phyloP scores from a whole-genome alignment of 1,284 basidiomycete genomes.

The Phenoliferia sp. region DNA sequence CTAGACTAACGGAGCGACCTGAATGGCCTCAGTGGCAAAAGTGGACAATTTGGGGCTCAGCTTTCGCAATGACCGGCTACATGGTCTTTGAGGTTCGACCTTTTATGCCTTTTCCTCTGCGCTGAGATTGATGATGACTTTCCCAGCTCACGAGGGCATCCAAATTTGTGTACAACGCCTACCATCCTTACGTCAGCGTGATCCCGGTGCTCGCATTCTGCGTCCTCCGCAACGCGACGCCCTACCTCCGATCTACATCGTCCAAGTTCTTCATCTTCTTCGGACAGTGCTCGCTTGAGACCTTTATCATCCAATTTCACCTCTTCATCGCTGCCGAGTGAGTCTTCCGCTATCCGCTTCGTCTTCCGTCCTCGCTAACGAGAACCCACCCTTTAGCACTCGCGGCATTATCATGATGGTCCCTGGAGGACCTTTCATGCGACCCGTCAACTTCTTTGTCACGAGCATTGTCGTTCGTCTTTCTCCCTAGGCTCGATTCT shows the following conservation, averaged over 20 bases:
- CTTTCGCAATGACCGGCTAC: constrained; percentile 63
- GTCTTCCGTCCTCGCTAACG: background rate
- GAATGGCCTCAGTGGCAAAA: constrained; percentile 58
- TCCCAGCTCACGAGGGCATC: constrained; percentile 54
- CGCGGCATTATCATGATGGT: constrained; percentile 75
- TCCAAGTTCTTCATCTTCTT: constrained; percentile 70
- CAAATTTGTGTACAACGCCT: constrained; percentile 78
- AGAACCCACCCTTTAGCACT: constrained; percentile 44
- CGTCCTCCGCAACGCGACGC: constrained; percentile 67
- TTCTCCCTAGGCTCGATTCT: background rate
- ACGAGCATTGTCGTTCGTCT: constrained; percentile 54
- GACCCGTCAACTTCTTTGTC: constrained; percentile 68
- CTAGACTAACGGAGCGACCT: constrained; percentile 62
- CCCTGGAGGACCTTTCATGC: constrained; percentile 61
- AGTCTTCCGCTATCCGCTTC: background rate
- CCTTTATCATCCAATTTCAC: constrained; percentile 73
- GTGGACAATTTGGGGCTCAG: constrained; percentile 50
- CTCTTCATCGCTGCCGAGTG: constrained; percentile 76
- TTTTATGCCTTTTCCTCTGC: background rate
- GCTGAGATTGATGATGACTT: background rate
- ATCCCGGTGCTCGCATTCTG: constrained; percentile 72
- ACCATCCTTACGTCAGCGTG: constrained; percentile 77
- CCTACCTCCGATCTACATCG: constrained; percentile 61
- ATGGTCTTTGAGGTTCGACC: constrained; percentile 61
- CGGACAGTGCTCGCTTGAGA: constrained; percentile 50